phyloP scores from a whole-genome alignment of 768 basidiomycete genomes.

The Dioszegia hungarica region DNA sequence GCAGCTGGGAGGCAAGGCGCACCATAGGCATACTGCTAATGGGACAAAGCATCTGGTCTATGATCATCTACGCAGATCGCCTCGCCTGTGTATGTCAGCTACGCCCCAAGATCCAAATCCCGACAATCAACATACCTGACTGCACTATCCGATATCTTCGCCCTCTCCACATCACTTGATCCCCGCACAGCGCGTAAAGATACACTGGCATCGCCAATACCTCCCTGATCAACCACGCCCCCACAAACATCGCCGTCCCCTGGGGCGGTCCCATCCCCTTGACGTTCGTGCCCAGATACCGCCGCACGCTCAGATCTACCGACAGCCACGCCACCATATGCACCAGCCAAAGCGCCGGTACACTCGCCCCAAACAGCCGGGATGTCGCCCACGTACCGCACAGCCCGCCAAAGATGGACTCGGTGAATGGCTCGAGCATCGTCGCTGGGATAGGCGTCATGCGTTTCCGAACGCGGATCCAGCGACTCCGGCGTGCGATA shows the following conservation, averaged over 20 bases:
- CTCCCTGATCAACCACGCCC: conserved; percentile 77
- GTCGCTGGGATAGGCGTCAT: conserved; percentile 81
- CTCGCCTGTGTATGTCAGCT: background rate
- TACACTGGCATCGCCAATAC: conserved; percentile 82
- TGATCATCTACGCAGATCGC: background rate
- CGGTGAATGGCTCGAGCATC: conserved; percentile 85
- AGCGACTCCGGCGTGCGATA: conserved; percentile 80
- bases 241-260: conserved; percentile 59
- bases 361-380: conserved; percentile 46
- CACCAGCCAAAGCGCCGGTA: conserved; percentile 54
- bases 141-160: conserved; percentile 64
- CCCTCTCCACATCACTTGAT: conserved; percentile 84
- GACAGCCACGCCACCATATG: conserved; percentile 60
- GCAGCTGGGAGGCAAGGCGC: too few species aligned
- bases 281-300: conserved; percentile 66
- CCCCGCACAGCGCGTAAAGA: conserved; percentile 71
- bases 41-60: too few species aligned
- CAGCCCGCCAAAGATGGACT: conserved; percentile 66
- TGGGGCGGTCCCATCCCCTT: conserved; percentile 50
- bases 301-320: conserved; percentile 77
- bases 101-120: background rate
- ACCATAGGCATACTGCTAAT: too few species aligned
- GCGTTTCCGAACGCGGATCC: conserved; percentile 93
- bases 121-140: conserved; percentile 60
- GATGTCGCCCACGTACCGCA: conserved; percentile 60